Conservation (phyloP, 257 asterid species). For the Ocimum tenuiflorum region DNA sequence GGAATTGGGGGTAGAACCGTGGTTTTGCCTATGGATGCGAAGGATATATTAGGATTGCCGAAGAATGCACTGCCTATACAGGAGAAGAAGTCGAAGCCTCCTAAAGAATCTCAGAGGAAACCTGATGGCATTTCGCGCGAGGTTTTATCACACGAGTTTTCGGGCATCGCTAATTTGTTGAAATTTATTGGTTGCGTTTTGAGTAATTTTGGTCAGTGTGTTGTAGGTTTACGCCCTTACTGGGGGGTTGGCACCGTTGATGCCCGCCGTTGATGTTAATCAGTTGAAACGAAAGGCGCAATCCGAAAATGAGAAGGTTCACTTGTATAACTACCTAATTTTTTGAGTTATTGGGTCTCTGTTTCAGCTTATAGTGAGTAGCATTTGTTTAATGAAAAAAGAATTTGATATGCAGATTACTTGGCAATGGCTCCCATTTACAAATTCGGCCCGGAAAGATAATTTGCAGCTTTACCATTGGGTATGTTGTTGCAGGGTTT, state of each 20-base stretch:
- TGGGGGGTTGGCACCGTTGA: conserved; percentile 82
- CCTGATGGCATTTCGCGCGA: conserved; percentile 98
- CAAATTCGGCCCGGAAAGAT: conserved; percentile 86
- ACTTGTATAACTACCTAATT: not conserved
- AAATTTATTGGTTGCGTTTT: not conserved
- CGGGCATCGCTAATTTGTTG: not conserved
- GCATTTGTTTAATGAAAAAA: not conserved
- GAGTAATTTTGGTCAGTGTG: conserved; percentile 16
- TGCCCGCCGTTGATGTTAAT: conserved; percentile 73
- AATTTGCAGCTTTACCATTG: conserved; percentile 83
- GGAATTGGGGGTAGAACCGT: not conserved
- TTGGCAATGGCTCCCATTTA: conserved; percentile 99
- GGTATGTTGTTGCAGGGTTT: conserved; percentile 39
- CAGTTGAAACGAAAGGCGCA: conserved; percentile 68
- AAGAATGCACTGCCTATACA: conserved; percentile 44
- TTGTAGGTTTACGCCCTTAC: conserved; percentile 89
- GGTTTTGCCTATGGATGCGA: conserved; percentile 65
- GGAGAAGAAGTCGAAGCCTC: conserved; percentile 83
- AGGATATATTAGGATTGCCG: conserved; percentile 89
- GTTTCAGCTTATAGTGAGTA: not conserved
- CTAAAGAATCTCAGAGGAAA: conserved; percentile 90
- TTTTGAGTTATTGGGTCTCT: not conserved
- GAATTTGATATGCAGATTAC: conserved; percentile 50
- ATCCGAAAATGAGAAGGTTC: conserved; percentile 80
- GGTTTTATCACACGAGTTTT: conserved; percentile 27